Evolutionary conservation across 2,329 filamentous ascomycete genomes (phyloP), one percentile per base, ranked within the genome.

Genomic region (Trichoderma endophyticum): DNA sequence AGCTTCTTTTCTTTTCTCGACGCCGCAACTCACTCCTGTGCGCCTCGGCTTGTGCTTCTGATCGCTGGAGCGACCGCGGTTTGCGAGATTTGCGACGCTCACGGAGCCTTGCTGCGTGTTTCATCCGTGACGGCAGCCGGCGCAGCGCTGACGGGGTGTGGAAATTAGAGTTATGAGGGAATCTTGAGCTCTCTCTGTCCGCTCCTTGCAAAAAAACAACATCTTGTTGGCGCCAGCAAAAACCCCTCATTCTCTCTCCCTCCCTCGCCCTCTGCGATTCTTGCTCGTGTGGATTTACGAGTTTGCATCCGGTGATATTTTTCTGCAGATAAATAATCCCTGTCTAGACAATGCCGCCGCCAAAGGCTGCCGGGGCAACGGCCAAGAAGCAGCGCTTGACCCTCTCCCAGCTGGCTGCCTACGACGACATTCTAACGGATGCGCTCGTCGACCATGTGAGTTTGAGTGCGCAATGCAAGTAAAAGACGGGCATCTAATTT

Each of bases 361-460:
- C 80, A 61, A 80, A 81, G 67, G 75, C 75, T 26, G 74, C 80
- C 75, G 68, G 81, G 54, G 77, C 81, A 21, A 61, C 56, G 39
- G 67, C 67, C 14, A 88, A 92, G 82, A 92, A 88, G 84, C 90
- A 92, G 79, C 89, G 90, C 74, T 86, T 99, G 77, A 97, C 94
- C 8, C 86, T 98, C 77, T 90, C 91, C 73, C 95, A 97, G 85
- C 85, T 99, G 78, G 92, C 94, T 36, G 92, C 92, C 64, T 98
- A 98, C 84, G 96, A 99, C 83, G 96, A 99, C 82, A 91, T 98
- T 75, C 86, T 97, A 74, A 99, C 96, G 8, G 96, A 99, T 87
- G 93, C 93, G 76, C 90, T 99, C 68, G 91, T 99, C 73, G 96
- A 99, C 83, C 94, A 95, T 84, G 95, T 98, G 88, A 83, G 92